Evolutionary conservation across 306 rosid species (phyloP).

Genomic region (Cotoneaster glaucophyllus): DNA sequence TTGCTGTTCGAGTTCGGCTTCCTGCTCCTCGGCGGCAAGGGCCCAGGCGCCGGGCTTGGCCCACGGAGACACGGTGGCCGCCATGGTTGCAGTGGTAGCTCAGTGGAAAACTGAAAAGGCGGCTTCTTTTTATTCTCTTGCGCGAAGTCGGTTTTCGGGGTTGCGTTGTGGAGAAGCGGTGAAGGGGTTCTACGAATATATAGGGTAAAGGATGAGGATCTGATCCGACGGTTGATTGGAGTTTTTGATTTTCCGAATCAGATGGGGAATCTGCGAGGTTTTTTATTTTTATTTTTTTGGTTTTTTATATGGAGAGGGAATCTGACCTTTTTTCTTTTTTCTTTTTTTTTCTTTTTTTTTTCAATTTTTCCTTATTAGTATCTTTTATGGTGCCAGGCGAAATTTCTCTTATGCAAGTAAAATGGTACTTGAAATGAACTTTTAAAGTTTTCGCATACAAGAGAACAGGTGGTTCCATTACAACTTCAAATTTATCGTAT

Average conservation of each 20-base stretch:
- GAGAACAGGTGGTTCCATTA: rapidly evolving
- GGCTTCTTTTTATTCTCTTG: not conserved
- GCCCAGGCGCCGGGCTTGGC: conserved; percentile 98
- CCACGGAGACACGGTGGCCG: conserved; percentile 90
- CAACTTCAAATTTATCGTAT: too few relatives aligned
- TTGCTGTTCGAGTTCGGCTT: conserved; percentile 61
- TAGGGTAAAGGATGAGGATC: not conserved
- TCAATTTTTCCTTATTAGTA: too few relatives aligned
- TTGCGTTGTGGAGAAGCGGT: conserved; percentile 22
- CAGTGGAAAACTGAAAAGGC: not conserved
- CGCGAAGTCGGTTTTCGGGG: not conserved
- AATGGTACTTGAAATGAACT: too few relatives aligned
- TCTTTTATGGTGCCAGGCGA: too few relatives aligned
- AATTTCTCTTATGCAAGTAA: too few relatives aligned
- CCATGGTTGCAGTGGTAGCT: conserved; percentile 35
- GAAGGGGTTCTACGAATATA: not conserved
- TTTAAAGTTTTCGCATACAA: too few relatives aligned
- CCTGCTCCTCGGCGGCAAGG: conserved; percentile 68
- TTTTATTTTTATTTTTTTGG: not conserved
- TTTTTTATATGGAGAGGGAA: not conserved
- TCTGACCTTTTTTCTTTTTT: not conserved
- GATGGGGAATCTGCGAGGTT: not conserved
- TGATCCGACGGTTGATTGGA: conserved; percentile 14
- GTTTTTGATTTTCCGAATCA: not conserved
- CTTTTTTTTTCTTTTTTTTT: too few relatives aligned